Conservation (phyloP, 2,329 filamentous ascomycete species). For the Cephalotrichum gorgonifer region DNA sequence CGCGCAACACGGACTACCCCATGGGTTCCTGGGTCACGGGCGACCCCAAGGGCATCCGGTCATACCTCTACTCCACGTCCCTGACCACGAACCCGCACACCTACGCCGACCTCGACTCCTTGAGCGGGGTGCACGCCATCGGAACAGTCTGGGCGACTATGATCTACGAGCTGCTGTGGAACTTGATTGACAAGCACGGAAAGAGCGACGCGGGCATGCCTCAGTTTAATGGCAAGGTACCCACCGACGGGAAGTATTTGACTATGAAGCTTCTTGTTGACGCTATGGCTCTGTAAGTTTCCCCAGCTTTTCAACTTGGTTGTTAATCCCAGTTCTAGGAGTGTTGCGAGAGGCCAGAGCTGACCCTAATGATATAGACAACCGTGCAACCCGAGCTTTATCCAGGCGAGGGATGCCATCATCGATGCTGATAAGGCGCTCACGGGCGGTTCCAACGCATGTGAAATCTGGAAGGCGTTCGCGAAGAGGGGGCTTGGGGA, state of each 20-base stretch:
- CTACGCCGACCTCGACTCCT: constrained; percentile 31
- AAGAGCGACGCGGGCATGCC: constrained; percentile 33
- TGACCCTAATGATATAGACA: constrained; percentile 24
- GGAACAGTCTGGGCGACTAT: constrained; percentile 42
- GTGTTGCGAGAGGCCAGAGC: too few relatives aligned
- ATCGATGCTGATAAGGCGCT: constrained; percentile 42
- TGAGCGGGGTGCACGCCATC: constrained; percentile 31
- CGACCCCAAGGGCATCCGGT: constrained; percentile 32
- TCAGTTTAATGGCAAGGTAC: constrained; percentile 31
- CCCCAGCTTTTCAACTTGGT: not conserved
- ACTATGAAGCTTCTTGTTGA: constrained; percentile 41
- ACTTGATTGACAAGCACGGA: constrained; percentile 44
- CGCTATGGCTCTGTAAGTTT: constrained; percentile 32
- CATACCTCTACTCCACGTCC: constrained; percentile 40
- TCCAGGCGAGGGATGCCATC: constrained; percentile 42
- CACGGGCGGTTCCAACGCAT: constrained; percentile 38
- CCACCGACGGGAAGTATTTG: constrained; percentile 41
- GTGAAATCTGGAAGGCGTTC: constrained; percentile 43
- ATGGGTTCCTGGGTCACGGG: constrained; percentile 40
- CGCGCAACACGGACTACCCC: constrained; percentile 31
- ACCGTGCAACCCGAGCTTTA: constrained; percentile 44
- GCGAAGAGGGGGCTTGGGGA: constrained; percentile 45
- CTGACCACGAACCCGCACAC: constrained; percentile 37
- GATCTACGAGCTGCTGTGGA: constrained; percentile 48
- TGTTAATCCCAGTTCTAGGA: not conserved